These are phyloP conservation scores for Buddleja alternifolia DNA, from an alignment of 257 asterid genomes.

Conservation along the genomic window DNA sequence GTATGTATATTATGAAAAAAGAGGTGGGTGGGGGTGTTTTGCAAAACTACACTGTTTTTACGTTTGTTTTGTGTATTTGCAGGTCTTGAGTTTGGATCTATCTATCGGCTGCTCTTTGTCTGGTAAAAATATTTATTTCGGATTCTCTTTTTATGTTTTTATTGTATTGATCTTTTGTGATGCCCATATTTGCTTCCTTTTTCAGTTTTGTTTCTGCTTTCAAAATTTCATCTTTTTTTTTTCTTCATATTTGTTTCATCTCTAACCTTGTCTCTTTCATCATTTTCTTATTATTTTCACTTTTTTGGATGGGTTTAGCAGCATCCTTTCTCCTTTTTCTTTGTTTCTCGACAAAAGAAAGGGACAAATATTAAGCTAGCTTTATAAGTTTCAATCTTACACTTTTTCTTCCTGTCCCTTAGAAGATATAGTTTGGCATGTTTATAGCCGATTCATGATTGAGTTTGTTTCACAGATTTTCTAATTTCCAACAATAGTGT, in stretches of 20 bases:
- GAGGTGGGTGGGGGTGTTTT: too few relatives aligned
- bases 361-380: background rate
- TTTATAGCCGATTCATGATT: slow-evolving; percentile 24
- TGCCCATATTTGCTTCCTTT: slow-evolving; percentile 7
- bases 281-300: background rate
- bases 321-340: slow-evolving; percentile 4
- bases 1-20: slow-evolving; percentile 8
- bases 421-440: slow-evolving; percentile 16
- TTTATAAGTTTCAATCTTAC: slow-evolving; percentile 6
- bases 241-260: slow-evolving; percentile 26
- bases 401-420: background rate
- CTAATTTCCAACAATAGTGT: background rate
- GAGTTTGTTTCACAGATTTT: slow-evolving; percentile 16
- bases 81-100: slow-evolving; percentile 76
- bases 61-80: slow-evolving; percentile 40
- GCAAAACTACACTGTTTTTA: too few relatives aligned
- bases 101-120: slow-evolving; percentile 51
- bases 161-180: slow-evolving; percentile 34
- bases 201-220: slow-evolving; percentile 24
- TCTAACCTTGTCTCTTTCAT: background rate
- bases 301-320: slow-evolving; percentile 31
- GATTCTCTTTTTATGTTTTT: slow-evolving; percentile 24
- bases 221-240: slow-evolving; percentile 27
- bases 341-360: background rate
- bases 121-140: slow-evolving; percentile 43